Conservation (phyloP, 148 eudicot genomes). For the Rhododendron ferrugineum region DNA sequence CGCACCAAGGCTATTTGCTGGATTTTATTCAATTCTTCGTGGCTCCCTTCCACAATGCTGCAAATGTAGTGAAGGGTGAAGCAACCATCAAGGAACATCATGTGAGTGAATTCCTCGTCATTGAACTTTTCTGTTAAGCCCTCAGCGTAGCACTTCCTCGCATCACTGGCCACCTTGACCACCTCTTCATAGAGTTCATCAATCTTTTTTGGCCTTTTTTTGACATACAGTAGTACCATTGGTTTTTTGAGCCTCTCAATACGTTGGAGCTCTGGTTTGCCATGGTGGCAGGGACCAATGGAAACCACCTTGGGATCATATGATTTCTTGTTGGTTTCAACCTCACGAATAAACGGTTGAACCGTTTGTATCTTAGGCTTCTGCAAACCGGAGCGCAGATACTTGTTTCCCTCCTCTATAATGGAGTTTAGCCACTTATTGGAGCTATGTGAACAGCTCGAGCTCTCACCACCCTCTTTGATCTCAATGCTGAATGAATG, state of each 20-base stretch:
- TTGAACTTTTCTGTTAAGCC: neutral
- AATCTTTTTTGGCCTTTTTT: neutral
- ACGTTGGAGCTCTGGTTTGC: neutral
- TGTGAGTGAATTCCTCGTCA: neutral
- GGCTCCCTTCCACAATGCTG: neutral
- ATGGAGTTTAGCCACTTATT: neutral
- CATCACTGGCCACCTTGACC: neutral
- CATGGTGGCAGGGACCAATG: constrained; percentile 4
- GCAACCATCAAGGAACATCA: constrained; percentile 6
- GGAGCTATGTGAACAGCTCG: neutral
- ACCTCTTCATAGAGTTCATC: neutral
- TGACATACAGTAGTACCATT: neutral
- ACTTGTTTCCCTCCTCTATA: neutral
- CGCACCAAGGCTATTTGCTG: neutral
- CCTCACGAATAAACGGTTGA: neutral
- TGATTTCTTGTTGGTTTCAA: constrained; percentile 2
- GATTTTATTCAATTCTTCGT: neutral
- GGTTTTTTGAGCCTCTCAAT: neutral
- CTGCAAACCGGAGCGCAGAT: neutral
- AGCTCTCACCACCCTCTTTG: neutral
- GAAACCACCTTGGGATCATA: constrained; percentile 6
- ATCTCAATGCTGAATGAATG: neutral
- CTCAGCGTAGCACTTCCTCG: neutral
- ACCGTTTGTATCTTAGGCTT: neutral
- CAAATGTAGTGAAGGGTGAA: neutral